A percentile compares a stretch with the other conserved stretches of the same genome.
phyloP scores from a whole-genome alignment of 2,329 filamentous ascomycete genomes.

The Cytospora schulzeri region DNA sequence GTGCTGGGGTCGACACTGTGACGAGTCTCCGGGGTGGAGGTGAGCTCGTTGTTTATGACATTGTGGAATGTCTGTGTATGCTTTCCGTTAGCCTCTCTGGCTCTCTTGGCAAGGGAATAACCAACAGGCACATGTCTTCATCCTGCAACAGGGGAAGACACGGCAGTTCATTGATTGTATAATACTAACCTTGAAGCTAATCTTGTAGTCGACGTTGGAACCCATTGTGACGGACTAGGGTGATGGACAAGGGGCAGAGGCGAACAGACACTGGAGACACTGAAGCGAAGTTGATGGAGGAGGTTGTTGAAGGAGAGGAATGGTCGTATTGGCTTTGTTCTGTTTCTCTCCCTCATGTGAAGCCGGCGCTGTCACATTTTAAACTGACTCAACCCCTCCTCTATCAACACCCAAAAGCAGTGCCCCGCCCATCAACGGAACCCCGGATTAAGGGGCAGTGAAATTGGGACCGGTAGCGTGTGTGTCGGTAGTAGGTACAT shows the following conservation, averaged over 20 bases:
- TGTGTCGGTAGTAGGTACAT: too few species aligned
- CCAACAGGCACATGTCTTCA: neutral
- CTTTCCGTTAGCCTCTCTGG: neutral
- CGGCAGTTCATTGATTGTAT: neutral
- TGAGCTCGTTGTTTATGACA: slow-evolving; percentile 51
- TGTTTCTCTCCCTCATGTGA: neutral
- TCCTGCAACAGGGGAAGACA: neutral
- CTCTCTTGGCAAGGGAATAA: neutral
- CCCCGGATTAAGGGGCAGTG: neutral
- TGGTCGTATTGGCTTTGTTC: neutral
- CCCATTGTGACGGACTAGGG: neutral
- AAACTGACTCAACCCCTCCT: neutral
- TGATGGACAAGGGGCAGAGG: neutral
- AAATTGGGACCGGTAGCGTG: too few species aligned
- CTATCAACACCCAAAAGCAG: neutral
- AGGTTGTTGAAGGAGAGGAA: neutral
- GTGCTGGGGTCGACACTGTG: slow-evolving; percentile 53
- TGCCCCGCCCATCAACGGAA: too few species aligned
- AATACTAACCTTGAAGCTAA: slow-evolving; percentile 11
- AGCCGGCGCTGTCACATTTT: neutral
- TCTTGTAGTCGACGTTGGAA: slow-evolving; percentile 7
- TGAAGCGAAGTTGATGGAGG: neutral
- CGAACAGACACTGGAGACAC: neutral
- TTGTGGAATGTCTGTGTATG: slow-evolving; percentile 44
- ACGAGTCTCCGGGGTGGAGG: slow-evolving; percentile 45